Conservation (phyloP, 345 rosid species). For the Syzygium oleosum region DNA sequence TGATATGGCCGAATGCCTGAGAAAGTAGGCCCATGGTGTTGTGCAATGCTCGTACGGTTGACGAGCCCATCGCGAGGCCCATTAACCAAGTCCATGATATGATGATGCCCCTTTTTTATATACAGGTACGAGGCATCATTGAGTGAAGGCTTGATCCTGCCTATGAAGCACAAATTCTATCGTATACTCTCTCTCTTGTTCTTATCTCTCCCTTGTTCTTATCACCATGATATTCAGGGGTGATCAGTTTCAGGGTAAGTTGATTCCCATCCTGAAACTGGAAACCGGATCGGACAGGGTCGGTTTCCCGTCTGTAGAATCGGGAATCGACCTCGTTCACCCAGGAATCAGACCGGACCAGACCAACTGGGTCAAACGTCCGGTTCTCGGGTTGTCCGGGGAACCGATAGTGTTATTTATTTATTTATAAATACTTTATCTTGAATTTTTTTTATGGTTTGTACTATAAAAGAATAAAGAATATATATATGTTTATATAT, state of each 20-base stretch:
- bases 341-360: no score
- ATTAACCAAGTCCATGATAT: neutral
- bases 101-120: neutral
- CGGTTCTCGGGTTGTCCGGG: rapidly evolving
- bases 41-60: rapidly evolving
- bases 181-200: neutral
- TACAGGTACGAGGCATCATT: neutral
- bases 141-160: neutral
- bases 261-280: neutral
- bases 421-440: neutral
- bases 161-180: neutral
- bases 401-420: neutral
- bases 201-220: neutral
- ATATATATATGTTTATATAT: no score
- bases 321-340: no score
- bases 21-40: neutral
- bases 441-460: neutral
- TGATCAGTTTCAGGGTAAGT: neutral
- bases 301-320: no score
- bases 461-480: no score
- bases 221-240: neutral
- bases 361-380: neutral
- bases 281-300: neutral
- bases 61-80: neutral
- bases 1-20: neutral